Evolutionary conservation across 257 asterid genomes (phyloP), one percentile per base, ranked within the genome.

Genomic region (Phtheirospermum japonicum): DNA sequence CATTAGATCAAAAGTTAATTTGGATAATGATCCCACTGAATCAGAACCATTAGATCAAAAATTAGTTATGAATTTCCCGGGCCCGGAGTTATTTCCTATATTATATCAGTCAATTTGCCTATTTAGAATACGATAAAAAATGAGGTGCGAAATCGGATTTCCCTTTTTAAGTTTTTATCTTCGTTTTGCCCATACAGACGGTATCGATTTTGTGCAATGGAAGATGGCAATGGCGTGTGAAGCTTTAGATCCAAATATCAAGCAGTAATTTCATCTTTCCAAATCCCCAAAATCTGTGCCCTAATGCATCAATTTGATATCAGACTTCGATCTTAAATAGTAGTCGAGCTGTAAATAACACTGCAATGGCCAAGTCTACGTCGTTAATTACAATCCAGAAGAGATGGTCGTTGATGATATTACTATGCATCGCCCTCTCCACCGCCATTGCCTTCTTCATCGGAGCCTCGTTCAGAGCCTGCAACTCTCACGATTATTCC

Each of bases 381-480:
- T 50, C 73, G 39, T 45, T 30, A 49, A 57, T 65, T 55, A 65
- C 76, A 55, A 50, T 63, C 14, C 86, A 67, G 67, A 86, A 76
- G 80, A 62, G 78, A 67, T 75, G 94, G 82, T 61, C 81, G 12
- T 34, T 87, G 67, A 43, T 77, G 36, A 60, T 82, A 57, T 71
- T 87, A 17, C 73, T 84, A 0, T 71, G 81, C 74, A 51, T 82
- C 51, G 78, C 87, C 6, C 67, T 86, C 73, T 82, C 81, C 73
- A 77, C 84, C 11, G 77, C 81, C 51, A 46, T 84, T 63, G 87
- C 79, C 17, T 89, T 86, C 81, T 66, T 84, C 79, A 77, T 86
- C 57, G 85, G 89, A 72, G 77, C 92, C 16, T 70, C 87, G 23
- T 76, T 73, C 71, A 85, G 71, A 77, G 79, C 93, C 63, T 86